Conservation (phyloP, 2,329 filamentous ascomycete species). For the Cercospora zeae-maydis region DNA sequence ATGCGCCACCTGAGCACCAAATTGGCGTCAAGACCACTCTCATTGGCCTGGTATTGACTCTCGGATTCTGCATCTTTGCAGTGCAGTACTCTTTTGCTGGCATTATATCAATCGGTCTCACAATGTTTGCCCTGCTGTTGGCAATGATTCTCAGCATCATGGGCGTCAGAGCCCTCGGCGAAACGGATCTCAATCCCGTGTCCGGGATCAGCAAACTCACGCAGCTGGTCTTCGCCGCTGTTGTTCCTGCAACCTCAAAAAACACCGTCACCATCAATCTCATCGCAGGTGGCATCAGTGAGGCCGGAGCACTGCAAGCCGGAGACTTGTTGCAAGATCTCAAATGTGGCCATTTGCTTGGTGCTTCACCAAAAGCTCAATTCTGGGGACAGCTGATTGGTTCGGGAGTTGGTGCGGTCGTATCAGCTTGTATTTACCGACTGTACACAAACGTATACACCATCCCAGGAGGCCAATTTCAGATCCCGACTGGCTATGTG, state of each 20-base stretch:
- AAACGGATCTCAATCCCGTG: constrained; percentile 94
- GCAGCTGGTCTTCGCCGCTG: constrained; percentile 88
- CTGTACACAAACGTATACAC: constrained; percentile 87
- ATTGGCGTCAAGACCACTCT: constrained; percentile 68
- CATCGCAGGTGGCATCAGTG: constrained; percentile 82
- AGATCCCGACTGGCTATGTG: constrained; percentile 90
- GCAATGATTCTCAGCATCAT: constrained; percentile 65
- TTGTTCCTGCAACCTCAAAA: constrained; percentile 74
- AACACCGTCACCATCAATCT: constrained; percentile 94
- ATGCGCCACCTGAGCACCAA: constrained; percentile 79
- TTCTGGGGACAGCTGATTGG: constrained; percentile 97
- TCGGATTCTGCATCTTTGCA: constrained; percentile 73
- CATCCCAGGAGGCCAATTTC: constrained; percentile 84
- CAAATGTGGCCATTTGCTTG: constrained; percentile 90
- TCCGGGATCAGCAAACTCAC: constrained; percentile 96
- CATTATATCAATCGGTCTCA: constrained; percentile 76
- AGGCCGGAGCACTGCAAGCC: constrained; percentile 84
- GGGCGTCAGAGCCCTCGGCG: constrained; percentile 62
- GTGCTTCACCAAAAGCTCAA: constrained; percentile 87
- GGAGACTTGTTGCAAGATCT: constrained; percentile 96
- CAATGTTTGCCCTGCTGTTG: constrained; percentile 76
- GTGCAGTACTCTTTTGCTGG: constrained; percentile 80
- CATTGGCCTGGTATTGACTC: constrained; percentile 71
- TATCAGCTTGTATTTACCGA: constrained; percentile 82
- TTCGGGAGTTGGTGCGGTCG: constrained; percentile 76